A percentile compares a stretch with the other conserved stretches of the same genome.
Conservation (phyloP, 805 yeast genomes). For the Hyphopichia homilentoma region DNA sequence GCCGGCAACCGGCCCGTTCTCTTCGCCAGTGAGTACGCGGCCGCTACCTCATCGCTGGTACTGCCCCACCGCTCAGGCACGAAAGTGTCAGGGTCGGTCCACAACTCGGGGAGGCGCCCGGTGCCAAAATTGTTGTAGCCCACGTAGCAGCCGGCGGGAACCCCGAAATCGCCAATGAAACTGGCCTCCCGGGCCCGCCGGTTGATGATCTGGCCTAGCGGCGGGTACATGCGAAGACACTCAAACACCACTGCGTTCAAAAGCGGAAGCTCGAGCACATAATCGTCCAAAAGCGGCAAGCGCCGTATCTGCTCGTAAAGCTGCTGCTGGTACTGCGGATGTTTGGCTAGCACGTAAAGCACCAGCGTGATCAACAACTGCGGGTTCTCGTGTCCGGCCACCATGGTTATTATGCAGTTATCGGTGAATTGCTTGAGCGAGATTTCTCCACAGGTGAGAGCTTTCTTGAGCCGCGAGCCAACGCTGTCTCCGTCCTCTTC, state of each 20-base stretch:
- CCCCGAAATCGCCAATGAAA: constrained; percentile 38
- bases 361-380: constrained; percentile 47
- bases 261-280: constrained; percentile 16
- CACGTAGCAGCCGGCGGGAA: constrained; percentile 50
- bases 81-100: constrained; percentile 45
- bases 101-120: constrained; percentile 39
- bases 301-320: constrained; percentile 31
- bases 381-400: constrained; percentile 67
- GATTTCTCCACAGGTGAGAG: constrained; percentile 32
- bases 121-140: constrained; percentile 55
- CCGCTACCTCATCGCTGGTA: constrained; percentile 30
- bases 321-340: constrained; percentile 27
- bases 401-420: constrained; percentile 50
- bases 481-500: constrained; percentile 25
- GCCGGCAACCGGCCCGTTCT: constrained; percentile 45
- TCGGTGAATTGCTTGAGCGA: constrained; percentile 48
- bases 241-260: constrained; percentile 40
- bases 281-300: constrained; percentile 23
- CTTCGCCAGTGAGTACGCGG: constrained; percentile 41
- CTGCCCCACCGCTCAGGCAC: constrained; percentile 52
- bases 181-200: constrained; percentile 36
- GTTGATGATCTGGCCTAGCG: constrained; percentile 54
- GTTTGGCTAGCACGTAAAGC: constrained; percentile 44
- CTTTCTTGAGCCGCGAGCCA: constrained; percentile 38
- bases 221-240: constrained; percentile 50